Conservation (phyloP, 768 basidiomycete genomes). For the Trametes cingulata region DNA sequence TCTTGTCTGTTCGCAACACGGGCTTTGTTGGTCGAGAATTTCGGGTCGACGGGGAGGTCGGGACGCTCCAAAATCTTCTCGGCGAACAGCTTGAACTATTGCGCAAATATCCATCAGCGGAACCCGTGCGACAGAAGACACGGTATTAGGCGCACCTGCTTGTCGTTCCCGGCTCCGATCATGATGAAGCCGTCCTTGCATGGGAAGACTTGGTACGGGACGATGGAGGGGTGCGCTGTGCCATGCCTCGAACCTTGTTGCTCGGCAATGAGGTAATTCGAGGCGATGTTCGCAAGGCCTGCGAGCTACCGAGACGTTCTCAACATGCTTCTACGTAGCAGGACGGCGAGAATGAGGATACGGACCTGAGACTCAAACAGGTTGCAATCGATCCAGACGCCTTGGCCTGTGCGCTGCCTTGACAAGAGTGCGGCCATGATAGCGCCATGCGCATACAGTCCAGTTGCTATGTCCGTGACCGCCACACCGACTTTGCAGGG, state of each 20-base stretch:
- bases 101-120: not conserved
- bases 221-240: slow-evolving; percentile 93
- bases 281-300: slow-evolving; percentile 88
- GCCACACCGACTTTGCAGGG: slow-evolving; percentile 97
- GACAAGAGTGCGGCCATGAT: slow-evolving; percentile 89
- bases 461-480: slow-evolving; percentile 85
- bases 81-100: slow-evolving; percentile 70
- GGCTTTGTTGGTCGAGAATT: slow-evolving; percentile 71
- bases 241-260: slow-evolving; percentile 83
- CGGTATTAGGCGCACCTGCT: slow-evolving; percentile 53
- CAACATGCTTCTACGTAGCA: not conserved
- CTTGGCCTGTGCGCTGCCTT: slow-evolving; percentile 79
- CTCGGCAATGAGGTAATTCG: slow-evolving; percentile 88
- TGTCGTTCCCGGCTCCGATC: slow-evolving; percentile 92
- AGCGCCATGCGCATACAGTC: slow-evolving; percentile 88
- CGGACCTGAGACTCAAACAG: slow-evolving; percentile 87
- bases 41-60: slow-evolving; percentile 56
- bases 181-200: slow-evolving; percentile 88
- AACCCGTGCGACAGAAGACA: not conserved
- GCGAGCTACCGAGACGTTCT: slow-evolving; percentile 61
- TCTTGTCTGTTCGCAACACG: slow-evolving; percentile 77
- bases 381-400: slow-evolving; percentile 91
- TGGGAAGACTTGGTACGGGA: slow-evolving; percentile 89
- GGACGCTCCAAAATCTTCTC: slow-evolving; percentile 62
- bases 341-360: not conserved